Percentiles rank a stretch among this genome's conserved stretches.
phyloP scores from a whole-genome alignment of 179 eudicot species.

The Gypsophila paniculata region DNA sequence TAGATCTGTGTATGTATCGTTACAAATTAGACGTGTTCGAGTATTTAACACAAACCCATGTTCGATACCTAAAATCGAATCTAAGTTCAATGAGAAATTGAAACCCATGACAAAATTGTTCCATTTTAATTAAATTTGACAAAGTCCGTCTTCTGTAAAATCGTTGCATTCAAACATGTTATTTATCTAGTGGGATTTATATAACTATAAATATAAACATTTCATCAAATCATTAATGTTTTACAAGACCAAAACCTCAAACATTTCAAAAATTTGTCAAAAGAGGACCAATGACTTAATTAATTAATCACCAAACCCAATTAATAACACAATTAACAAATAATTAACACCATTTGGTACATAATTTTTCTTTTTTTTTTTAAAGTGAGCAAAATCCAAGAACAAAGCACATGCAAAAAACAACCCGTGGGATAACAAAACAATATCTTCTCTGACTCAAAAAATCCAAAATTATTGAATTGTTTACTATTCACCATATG shows the following conservation, averaged over 20 bases:
- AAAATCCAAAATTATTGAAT: conserved; percentile 11
- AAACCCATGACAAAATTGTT: too few species aligned
- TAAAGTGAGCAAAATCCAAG: background rate
- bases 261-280: background rate
- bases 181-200: too few species aligned
- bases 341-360: background rate
- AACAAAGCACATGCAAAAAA: conserved; percentile 20
- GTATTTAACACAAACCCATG: too few species aligned
- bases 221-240: background rate
- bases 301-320: conserved; percentile 8
- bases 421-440: conserved; percentile 8
- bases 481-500: background rate
- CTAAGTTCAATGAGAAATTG: too few species aligned
- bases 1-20: too few species aligned
- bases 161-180: too few species aligned
- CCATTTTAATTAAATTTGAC: too few species aligned
- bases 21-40: too few species aligned
- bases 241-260: conserved; percentile 2
- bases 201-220: too few species aligned
- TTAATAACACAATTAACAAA: too few species aligned
- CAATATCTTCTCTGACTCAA: conserved; percentile 22
- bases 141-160: too few species aligned
- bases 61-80: too few species aligned
- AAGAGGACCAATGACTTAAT: background rate
- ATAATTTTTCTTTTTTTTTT: background rate